Base-by-base conservation (phyloP, 768 basidiomycete genomes). In the Cystobasidiopsis lactophilus region DNA sequence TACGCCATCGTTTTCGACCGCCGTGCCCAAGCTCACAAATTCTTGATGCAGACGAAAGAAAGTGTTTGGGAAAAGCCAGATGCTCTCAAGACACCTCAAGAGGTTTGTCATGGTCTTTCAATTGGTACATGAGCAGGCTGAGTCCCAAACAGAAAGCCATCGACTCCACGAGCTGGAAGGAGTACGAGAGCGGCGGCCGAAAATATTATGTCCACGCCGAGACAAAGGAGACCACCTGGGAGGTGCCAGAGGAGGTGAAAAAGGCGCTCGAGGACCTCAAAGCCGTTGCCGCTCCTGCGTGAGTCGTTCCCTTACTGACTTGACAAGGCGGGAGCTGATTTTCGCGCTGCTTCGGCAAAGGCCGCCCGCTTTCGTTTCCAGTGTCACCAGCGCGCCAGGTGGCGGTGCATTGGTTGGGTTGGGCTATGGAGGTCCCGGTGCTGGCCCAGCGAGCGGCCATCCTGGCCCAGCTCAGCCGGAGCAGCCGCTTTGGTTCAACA, bases 51-150 rank as follows among this genome's bases (percentile, higher is more conserved):
- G n/a, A 83, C 81, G 3, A 77, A 80, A 61, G 82, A 85, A 61
- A 91, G 86, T 63, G 85, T 89, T 50, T 96, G 89, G 91, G 89
- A 95, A 69, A 98, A 96, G 65, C 93, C 93, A 55, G 84, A 89
- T 66, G 88, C 83, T 23, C 72, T 96, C 47, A 93, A 89, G 68
- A 79, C 83, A 0, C 82, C 86, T 1, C 85, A 88, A 58, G 91
- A 95, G 73, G 82, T 86, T 27, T 48, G 33, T 49, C 58, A 49
- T 57, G 58, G 52, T 40, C 57, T 40, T 51, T 54, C 52, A 50
- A 57, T 53, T 52, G 21, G 54, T 35, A 14, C 19, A 18, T 13
- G 18, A n/a, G 3, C 27, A 19, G 10, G 30, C 21, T 40, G n/a
- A 19, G 14, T 18, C 19, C 30, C 21, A 29, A 16, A 30, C 60